Percentiles rank a stretch among this genome's conserved stretches.
These are phyloP conservation scores for Aspergillus caelatus DNA, from an alignment of 2,329 filamentous ascomycete species.

Conservation along the genomic window DNA sequence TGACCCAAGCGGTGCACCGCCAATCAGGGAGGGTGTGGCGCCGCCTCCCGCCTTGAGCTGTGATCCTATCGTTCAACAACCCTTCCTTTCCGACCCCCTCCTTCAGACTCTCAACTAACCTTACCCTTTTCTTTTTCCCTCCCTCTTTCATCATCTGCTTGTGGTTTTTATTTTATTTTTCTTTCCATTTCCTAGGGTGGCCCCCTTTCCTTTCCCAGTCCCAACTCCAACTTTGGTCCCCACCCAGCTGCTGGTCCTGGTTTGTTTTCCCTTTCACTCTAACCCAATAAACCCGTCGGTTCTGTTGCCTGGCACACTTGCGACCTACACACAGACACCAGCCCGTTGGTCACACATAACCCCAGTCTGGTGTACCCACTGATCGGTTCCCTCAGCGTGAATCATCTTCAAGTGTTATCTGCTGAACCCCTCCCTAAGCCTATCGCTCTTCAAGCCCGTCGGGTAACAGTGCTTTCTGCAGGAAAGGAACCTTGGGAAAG, in stretches of 20 bases:
- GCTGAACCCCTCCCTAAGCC: slow-evolving; percentile 1
- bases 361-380: slow-evolving; percentile 25
- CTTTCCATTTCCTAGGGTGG: slow-evolving; percentile 17
- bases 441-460: not conserved
- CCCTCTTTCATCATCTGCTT: slow-evolving; percentile 8
- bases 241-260: slow-evolving; percentile 16
- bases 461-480: slow-evolving; percentile 19
- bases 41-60: slow-evolving; percentile 15
- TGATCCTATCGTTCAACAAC: slow-evolving; percentile 5
- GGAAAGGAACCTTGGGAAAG: slow-evolving; percentile 21
- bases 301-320: slow-evolving; percentile 6
- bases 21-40: slow-evolving; percentile 19
- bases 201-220: slow-evolving; percentile 10
- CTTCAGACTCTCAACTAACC: slow-evolving; percentile 6
- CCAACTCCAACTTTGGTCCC: slow-evolving; percentile 19
- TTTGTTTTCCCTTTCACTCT: slow-evolving; percentile 10
- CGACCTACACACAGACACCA: slow-evolving; percentile 16
- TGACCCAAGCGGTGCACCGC: slow-evolving; percentile 7
- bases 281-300: slow-evolving; percentile 18
- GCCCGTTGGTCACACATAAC: slow-evolving; percentile 18
- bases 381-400: slow-evolving; percentile 27
- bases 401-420: slow-evolving; percentile 20
- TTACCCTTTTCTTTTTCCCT: not conserved
- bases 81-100: not conserved
- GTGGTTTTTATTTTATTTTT: slow-evolving; percentile 1